Evolutionary conservation across 2,329 filamentous ascomycete species (phyloP), one percentile per base, ranked within the genome.

Genomic region (Aspergillus calidoustus): DNA sequence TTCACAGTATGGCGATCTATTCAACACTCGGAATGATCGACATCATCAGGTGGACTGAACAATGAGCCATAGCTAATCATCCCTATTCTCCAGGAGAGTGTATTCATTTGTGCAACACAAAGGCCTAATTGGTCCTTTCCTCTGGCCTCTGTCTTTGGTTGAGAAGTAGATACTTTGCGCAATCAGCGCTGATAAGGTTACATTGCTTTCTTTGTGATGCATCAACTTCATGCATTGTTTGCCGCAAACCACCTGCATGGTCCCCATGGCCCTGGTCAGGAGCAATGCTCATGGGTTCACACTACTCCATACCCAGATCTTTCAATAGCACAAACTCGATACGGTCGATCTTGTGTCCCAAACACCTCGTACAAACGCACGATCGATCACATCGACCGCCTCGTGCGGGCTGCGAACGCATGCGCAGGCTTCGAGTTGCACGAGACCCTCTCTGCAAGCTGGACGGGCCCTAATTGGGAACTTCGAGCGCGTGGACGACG

Each of bases 331-430:
- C 46, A 34, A 47, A 57, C 34, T 38, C 38, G 25, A 51, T 17
- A 44, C 38, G 41, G 15, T 44, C 31, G 59, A 30, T 44, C 31
- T 22, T 47, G 22, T 41, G 17, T 31, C 38, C 49, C 50, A 19
- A 43, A 41, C 52, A 50, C 23, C 54, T 60, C 52, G 54, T 49
- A 49, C 54, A 56, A 60, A 59, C 28, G 48, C 46, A 43, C 52
- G 60, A 63, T 57, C 44, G 31, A 50, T 61, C 60, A 65, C 57
- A 61, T 64, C 53, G 54, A 46, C 48, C 50, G 41, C 57, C 57
- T 63, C 63, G 54, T 58, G 63, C 51, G 19, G 25, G 28, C 49
- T 57, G 41, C 54, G 22, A 51, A 62, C 54, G 49, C 54, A 62
- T 41, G 51, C 38, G 46, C 22, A 34, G 34, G 49, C 57, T 43